Percentiles rank a stretch among this genome's conserved stretches.
These are phyloP conservation scores for Exophiala mesophila DNA, from an alignment of 2,329 filamentous ascomycete species.

Conservation along the genomic window DNA sequence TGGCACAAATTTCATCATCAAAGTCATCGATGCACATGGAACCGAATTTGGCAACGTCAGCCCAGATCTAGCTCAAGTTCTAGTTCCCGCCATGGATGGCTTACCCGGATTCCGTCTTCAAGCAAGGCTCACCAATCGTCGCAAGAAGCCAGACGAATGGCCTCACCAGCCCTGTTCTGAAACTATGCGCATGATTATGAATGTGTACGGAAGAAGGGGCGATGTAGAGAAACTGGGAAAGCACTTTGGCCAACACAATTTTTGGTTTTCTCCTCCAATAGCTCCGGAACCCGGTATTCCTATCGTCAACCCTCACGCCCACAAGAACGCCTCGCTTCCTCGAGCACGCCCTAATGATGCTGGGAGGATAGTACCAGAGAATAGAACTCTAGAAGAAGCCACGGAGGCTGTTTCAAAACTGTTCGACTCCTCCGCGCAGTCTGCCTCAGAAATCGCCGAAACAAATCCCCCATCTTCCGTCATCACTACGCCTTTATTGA, in stretches of 20 bases:
- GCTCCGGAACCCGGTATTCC: conserved; percentile 63
- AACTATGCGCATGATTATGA: conserved; percentile 62
- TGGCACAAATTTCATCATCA: conserved; percentile 51
- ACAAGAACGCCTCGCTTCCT: conserved; percentile 43
- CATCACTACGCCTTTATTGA: conserved; percentile 65
- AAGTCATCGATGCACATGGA: conserved; percentile 67
- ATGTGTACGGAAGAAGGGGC: conserved; percentile 71
- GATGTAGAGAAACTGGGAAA: conserved; percentile 62
- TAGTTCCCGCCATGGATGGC: conserved; percentile 70
- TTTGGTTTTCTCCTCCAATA: conserved; percentile 63
- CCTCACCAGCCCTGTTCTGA: conserved; percentile 59
- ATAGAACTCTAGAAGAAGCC: conserved; percentile 77
- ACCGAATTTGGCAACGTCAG: conserved; percentile 74
- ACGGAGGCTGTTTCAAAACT: conserved; percentile 77
- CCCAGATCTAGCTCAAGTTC: conserved; percentile 56
- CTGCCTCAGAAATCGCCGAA: conserved; percentile 68
- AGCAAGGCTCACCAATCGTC: conserved; percentile 64
- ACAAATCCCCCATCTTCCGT: conserved; percentile 57
- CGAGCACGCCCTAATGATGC: conserved; percentile 21
- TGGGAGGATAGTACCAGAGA: conserved; percentile 33
- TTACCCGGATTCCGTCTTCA: conserved; percentile 63
- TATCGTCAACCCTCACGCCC: conserved; percentile 70
- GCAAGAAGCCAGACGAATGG: conserved; percentile 58
- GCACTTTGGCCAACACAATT: conserved; percentile 59
- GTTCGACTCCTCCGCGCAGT: conserved; percentile 72